These are phyloP conservation scores for Ulmus americana DNA, from an alignment of 331 rosid genomes.

Conservation along the genomic window DNA sequence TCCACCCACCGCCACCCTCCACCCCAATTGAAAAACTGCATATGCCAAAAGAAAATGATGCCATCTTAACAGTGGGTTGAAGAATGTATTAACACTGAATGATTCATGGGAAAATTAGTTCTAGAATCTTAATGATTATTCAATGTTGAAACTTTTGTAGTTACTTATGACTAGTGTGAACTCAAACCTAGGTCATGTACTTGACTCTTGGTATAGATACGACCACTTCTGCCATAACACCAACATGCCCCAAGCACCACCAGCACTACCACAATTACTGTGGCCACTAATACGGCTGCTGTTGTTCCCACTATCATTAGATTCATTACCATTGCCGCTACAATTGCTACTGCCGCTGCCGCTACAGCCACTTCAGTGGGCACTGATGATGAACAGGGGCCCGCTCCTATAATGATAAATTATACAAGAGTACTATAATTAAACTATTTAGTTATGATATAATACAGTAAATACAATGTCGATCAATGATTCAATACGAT, in stretches of 20 bases:
- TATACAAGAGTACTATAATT: constrained; percentile 48
- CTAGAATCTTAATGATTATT: constrained; percentile 17
- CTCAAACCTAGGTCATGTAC: constrained; percentile 55
- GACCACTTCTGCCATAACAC: constrained; percentile 64
- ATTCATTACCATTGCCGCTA: constrained; percentile 50
- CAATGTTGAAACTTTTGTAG: constrained; percentile 7
- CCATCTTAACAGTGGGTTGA: constrained; percentile 10
- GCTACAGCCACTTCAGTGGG: constrained; percentile 66
- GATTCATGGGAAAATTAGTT: constrained; percentile 16
- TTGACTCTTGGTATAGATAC: constrained; percentile 47
- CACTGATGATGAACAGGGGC: constrained; percentile 62
- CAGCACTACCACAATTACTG: constrained; percentile 66
- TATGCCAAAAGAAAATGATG: constrained; percentile 4
- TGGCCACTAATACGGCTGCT: constrained; percentile 53
- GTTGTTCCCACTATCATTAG: constrained; percentile 51
- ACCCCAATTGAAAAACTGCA: neutral
- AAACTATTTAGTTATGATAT: constrained; percentile 28
- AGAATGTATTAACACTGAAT: constrained; percentile 18
- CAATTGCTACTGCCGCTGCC: constrained; percentile 67
- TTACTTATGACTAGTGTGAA: constrained; percentile 26
- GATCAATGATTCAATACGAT: constrained; percentile 9
- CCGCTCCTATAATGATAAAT: constrained; percentile 71
- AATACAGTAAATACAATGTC: constrained; percentile 11
- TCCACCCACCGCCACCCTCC: neutral
- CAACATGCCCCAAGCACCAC: constrained; percentile 64